These are phyloP conservation scores for Pyrrhoderma noxium DNA, from an alignment of 1,284 basidiomycete genomes.

Conservation along the genomic window DNA sequence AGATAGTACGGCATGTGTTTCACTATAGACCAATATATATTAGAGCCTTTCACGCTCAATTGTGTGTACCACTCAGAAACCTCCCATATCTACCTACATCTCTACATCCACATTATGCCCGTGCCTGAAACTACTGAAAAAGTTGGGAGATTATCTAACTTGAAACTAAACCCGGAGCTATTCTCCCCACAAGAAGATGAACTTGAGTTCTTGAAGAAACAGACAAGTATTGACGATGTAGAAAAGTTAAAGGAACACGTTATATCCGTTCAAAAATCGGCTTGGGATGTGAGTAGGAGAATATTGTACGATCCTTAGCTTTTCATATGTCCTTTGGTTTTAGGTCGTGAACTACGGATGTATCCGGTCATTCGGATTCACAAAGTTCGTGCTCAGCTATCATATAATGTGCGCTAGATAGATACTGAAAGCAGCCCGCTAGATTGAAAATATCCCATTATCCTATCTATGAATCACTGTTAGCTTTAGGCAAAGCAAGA, in stretches of 20 bases:
- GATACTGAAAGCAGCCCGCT: too few relatives aligned
- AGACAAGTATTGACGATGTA: slow-evolving; percentile 16
- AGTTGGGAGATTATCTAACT: background rate
- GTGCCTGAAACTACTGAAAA: background rate
- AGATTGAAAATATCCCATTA: slow-evolving; percentile 21
- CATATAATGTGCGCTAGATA: background rate
- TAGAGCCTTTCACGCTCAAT: too few relatives aligned
- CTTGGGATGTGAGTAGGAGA: slow-evolving; percentile 10
- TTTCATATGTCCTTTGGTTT: background rate
- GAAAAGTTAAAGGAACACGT: slow-evolving; percentile 16
- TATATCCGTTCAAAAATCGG: slow-evolving; percentile 15
- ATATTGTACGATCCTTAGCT: background rate
- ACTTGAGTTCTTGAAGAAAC: slow-evolving; percentile 16
- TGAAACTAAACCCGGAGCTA: slow-evolving; percentile 11
- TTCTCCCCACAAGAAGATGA: slow-evolving; percentile 9
- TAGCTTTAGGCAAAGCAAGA: slow-evolving; percentile 25
- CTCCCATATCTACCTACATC: background rate
- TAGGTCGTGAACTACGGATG: slow-evolving; percentile 18
- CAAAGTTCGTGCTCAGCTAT: slow-evolving; percentile 1
- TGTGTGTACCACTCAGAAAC: background rate
- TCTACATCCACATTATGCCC: background rate
- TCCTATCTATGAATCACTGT: slow-evolving; percentile 22
- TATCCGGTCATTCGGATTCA: slow-evolving; percentile 15
- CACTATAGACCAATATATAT: too few relatives aligned
- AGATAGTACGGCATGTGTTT: too few relatives aligned